Base-by-base conservation (phyloP, 83 land plant species). In the Larix sibirica region DNA sequence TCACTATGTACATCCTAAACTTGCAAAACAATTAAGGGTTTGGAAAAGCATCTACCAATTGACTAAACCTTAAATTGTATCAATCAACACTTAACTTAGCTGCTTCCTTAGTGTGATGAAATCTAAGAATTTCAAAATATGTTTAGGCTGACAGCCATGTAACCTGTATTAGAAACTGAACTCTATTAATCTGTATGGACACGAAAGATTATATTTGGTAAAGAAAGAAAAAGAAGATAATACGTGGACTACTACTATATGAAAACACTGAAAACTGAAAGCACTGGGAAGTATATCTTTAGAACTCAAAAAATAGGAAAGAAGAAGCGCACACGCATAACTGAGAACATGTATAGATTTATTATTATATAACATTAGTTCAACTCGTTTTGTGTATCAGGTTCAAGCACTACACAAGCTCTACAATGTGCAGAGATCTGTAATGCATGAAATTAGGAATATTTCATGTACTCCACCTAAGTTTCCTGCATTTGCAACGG, bases 401-500 rank as follows among this genome's bases (percentile, higher is more conserved):
- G 78, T 75, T 75, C 54, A 75, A 58, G 78, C 78, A 50, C 78
- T 75, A 17, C 78, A 75, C 59, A 75, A 28, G 59, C 58, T 75
- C 58, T 75, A 75, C 59, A 23, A 50, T 75, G 54, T 50, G 24
- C 78, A 75, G 59, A 75, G 78, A 75, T 75, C 59, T 47, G 78
- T 17, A 75, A 75, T 75, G 78, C 78, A 75, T 75, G 78, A 75
- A 54, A 75, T 75, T 23, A 74, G 77, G 26, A 75, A 47, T 47
- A 56, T 44, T 75, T 47, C 78, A 10, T 75, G 54, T 75, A 31
- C 59, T 47, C 59, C 60, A 3, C 78, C 31, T 58, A 75, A 75
- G 47, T 13, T 75, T 14, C 54, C 78, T 44, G 54, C 59, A 75
- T 75, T 75, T 40, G 14, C 59, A 47, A 75, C 78, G 24, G 54